Evolutionary conservation across 2,329 filamentous ascomycete species (phyloP).

Genomic region (Fusarium floridanum): DNA sequence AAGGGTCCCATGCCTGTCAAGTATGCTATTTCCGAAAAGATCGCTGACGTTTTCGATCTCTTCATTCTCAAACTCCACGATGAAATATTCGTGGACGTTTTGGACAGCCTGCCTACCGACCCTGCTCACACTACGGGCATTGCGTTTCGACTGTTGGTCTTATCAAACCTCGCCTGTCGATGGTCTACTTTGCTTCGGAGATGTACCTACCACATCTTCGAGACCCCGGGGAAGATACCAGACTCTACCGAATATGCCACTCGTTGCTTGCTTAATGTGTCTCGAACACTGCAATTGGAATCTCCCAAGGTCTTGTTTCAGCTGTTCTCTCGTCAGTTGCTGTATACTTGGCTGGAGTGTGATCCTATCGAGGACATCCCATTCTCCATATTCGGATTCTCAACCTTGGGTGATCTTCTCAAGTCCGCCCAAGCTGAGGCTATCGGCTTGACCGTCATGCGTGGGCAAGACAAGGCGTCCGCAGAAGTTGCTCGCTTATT

Average conservation of each 20-base stretch:
- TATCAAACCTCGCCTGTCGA: slow-evolving; percentile 81
- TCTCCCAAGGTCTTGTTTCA: slow-evolving; percentile 80
- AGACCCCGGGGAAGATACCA: slow-evolving; percentile 81
- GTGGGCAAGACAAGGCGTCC: slow-evolving; percentile 75
- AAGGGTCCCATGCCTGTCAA: slow-evolving; percentile 78
- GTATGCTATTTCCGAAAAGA: slow-evolving; percentile 76
- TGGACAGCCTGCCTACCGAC: slow-evolving; percentile 82
- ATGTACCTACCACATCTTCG: slow-evolving; percentile 94
- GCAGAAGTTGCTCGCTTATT: slow-evolving; percentile 71
- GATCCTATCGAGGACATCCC: slow-evolving; percentile 80
- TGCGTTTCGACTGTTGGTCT: slow-evolving; percentile 81
- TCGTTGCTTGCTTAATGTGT: slow-evolving; percentile 76
- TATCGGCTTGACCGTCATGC: slow-evolving; percentile 85
- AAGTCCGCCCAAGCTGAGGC: slow-evolving; percentile 80
- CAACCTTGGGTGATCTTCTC: slow-evolving; percentile 76
- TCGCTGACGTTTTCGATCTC: slow-evolving; percentile 82
- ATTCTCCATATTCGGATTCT: slow-evolving; percentile 86
- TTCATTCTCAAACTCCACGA: slow-evolving; percentile 89
- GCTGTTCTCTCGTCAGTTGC: slow-evolving; percentile 87
- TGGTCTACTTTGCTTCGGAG: slow-evolving; percentile 90
- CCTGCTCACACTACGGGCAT: slow-evolving; percentile 83
- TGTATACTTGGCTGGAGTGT: slow-evolving; percentile 88
- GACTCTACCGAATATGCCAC: slow-evolving; percentile 77
- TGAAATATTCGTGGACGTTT: slow-evolving; percentile 84
- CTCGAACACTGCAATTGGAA: slow-evolving; percentile 72